Percentiles rank a stretch among this genome's conserved stretches.
These are phyloP conservation scores for Phytopythium litorale DNA, from an alignment of 352 stramenopile genomes.

Conservation along the genomic window DNA sequence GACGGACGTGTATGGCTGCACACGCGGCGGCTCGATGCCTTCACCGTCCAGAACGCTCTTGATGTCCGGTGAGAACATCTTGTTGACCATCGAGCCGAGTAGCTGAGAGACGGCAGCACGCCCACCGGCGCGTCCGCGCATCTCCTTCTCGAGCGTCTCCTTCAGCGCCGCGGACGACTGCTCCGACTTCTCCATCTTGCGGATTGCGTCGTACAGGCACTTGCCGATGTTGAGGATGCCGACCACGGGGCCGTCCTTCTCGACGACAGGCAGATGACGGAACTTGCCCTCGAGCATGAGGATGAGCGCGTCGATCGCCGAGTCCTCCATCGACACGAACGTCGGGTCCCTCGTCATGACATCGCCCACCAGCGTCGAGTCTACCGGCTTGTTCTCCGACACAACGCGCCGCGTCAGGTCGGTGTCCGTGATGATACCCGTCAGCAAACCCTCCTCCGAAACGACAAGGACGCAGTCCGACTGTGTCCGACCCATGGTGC, in stretches of 20 bases:
- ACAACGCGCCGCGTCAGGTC: conserved; percentile 83
- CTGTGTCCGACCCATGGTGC: conserved; percentile 88
- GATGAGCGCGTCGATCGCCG: conserved; percentile 82
- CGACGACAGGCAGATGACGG: conserved; percentile 81
- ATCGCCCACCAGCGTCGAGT: conserved; percentile 62
- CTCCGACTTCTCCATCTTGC: conserved; percentile 94
- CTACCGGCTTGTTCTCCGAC: conserved; percentile 69
- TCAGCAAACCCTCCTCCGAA: conserved; percentile 82
- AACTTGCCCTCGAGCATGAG: conserved; percentile 88
- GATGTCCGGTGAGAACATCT: conserved; percentile 86
- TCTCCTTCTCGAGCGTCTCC: conserved; percentile 75
- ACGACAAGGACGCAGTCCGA: conserved; percentile 93
- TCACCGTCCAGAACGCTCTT: conserved; percentile 84
- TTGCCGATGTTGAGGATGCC: conserved; percentile 98
- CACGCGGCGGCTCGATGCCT: conserved; percentile 62
- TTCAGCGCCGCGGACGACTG: conserved; percentile 68
- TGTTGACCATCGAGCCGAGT: conserved; percentile 82
- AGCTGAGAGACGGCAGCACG: conserved; percentile 48
- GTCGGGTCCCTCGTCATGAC: conserved; percentile 85
- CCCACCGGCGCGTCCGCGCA: conserved; percentile 42
- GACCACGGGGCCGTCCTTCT: conserved; percentile 84
- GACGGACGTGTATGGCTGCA: conserved; percentile 89
- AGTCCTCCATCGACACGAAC: conserved; percentile 81
- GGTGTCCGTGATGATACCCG: conserved; percentile 95
- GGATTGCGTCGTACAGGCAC: conserved; percentile 98